Conservation (phyloP, 352 stramenopile species). For the Phytophthora cryptogea region DNA sequence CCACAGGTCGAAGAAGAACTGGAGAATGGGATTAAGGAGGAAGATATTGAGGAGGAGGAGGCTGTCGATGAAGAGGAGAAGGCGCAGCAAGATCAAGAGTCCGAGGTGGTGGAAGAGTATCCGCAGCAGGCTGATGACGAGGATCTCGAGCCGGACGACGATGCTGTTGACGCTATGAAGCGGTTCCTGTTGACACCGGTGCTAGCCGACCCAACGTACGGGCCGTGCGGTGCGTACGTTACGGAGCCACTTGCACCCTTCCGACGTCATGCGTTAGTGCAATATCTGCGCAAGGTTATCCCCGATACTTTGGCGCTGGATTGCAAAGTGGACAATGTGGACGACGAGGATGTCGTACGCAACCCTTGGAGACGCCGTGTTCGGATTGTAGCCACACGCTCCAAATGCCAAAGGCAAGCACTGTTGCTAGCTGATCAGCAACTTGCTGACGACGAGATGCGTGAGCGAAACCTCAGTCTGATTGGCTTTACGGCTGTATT, state of each 20-base stretch:
- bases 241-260: slow-evolving; percentile 70
- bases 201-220: slow-evolving; percentile 24
- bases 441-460: slow-evolving; percentile 35
- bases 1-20: slow-evolving; percentile 16
- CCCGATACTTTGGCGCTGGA: slow-evolving; percentile 55
- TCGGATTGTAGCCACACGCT: slow-evolving; percentile 45
- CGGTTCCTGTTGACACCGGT: slow-evolving; percentile 43
- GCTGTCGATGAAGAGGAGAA: slow-evolving; percentile 25
- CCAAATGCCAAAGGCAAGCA: slow-evolving; percentile 28
- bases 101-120: slow-evolving; percentile 11
- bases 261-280: slow-evolving; percentile 57
- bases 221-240: slow-evolving; percentile 44
- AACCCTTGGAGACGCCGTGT: slow-evolving; percentile 70
- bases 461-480: slow-evolving; percentile 56
- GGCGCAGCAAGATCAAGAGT: slow-evolving; percentile 15
- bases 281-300: slow-evolving; percentile 51
- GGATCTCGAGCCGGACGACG: slow-evolving; percentile 21
- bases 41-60: slow-evolving; percentile 26
- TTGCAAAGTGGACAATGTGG: slow-evolving; percentile 67
- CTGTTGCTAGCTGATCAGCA: slow-evolving; percentile 39
- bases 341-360: slow-evolving; percentile 38
- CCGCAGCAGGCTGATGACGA: slow-evolving; percentile 16
- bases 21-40: slow-evolving; percentile 17
- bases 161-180: slow-evolving; percentile 38
- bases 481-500: slow-evolving; percentile 74